Conservation (phyloP, 2,329 filamentous ascomycete species). For the Neonectria punicea region DNA sequence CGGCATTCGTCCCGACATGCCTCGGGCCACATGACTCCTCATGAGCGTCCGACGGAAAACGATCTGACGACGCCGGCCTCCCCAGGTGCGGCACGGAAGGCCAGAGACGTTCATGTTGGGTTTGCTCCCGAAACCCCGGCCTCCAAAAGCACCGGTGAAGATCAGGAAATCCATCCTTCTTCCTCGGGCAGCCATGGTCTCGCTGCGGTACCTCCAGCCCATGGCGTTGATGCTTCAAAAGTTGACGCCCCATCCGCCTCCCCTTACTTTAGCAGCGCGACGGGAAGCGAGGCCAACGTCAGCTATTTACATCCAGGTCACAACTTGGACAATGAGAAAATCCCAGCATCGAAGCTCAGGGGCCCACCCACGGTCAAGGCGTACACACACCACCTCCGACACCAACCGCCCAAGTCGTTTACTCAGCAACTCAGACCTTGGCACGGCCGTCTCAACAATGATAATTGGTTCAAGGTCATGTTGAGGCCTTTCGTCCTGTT, state of each 20-base stretch:
- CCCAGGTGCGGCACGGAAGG: constrained; percentile 33
- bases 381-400: constrained; percentile 78
- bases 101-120: constrained; percentile 46
- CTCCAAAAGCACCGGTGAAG: not conserved
- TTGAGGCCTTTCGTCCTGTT: constrained; percentile 86
- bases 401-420: constrained; percentile 76
- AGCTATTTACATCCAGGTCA: constrained; percentile 41
- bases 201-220: not conserved
- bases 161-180: not conserved
- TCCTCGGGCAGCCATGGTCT: not conserved
- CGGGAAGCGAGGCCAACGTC: constrained; percentile 36
- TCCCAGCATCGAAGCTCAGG: constrained; percentile 50
- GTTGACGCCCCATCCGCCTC: not conserved
- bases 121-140: constrained; percentile 39
- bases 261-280: constrained; percentile 14
- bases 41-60: constrained; percentile 9
- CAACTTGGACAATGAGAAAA: constrained; percentile 56
- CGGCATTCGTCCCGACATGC: constrained; percentile 57
- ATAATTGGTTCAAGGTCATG: constrained; percentile 83
- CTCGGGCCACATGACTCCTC: constrained; percentile 19
- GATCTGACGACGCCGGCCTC: constrained; percentile 24
- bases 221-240: not conserved
- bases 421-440: constrained; percentile 78
- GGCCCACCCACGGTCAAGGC: constrained; percentile 50
- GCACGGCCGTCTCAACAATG: constrained; percentile 80